Conservation (phyloP, 164 flowering plant species). For the Annona squamosa region DNA sequence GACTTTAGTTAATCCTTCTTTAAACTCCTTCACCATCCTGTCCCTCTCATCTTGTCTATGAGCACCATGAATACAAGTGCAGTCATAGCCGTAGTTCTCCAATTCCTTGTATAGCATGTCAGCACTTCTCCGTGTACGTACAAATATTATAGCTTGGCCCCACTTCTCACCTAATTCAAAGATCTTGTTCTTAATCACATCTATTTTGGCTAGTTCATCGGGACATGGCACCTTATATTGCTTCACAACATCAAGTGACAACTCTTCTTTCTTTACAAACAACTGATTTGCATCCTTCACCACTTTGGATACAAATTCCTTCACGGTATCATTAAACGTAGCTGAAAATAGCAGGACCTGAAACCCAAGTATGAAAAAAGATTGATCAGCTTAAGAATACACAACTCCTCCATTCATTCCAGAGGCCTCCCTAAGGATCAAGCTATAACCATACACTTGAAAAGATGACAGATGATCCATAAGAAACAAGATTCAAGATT, state of each 20-base stretch:
- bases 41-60: slow-evolving; percentile 59
- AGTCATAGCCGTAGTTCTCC: slow-evolving; percentile 51
- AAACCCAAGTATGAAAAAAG: not conserved
- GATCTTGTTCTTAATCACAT: slow-evolving; percentile 61
- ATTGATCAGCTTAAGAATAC: not conserved
- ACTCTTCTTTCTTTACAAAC: slow-evolving; percentile 90
- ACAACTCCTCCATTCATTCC: not conserved
- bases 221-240: slow-evolving; percentile 87
- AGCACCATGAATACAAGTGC: slow-evolving; percentile 82
- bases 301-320: slow-evolving; percentile 56
- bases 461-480: not conserved
- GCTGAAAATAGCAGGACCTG: slow-evolving; percentile 96
- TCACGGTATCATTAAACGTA: slow-evolving; percentile 77
- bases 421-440: not conserved
- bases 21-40: slow-evolving; percentile 82
- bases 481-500: not conserved
- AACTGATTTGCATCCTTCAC: slow-evolving; percentile 69
- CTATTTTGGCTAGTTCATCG: slow-evolving; percentile 61
- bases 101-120: slow-evolving; percentile 48
- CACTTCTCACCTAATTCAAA: slow-evolving; percentile 66
- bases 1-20: slow-evolving; percentile 77
- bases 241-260: slow-evolving; percentile 71
- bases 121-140: slow-evolving; percentile 56
- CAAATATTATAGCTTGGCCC: slow-evolving; percentile 92
- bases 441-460: not conserved